Evolutionary conservation across 805 yeast species (phyloP).

Genomic region (Brettanomyces sp.): DNA sequence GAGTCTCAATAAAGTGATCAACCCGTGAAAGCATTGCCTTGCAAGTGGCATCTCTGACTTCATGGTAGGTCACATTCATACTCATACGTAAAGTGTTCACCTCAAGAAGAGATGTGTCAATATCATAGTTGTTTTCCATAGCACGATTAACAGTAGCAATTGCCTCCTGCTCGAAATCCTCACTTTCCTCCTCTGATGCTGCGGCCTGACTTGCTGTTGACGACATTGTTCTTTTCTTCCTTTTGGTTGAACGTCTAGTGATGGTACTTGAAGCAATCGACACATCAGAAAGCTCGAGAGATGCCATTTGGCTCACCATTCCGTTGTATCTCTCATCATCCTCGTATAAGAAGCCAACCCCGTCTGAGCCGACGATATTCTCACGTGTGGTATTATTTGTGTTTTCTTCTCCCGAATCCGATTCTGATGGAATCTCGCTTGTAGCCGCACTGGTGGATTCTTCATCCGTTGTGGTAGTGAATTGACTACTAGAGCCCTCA

Average conservation of each 20-base stretch:
- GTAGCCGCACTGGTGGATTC: neutral
- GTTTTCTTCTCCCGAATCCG: slow-evolving; percentile 8
- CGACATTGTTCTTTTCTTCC: slow-evolving; percentile 30
- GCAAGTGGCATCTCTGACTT: slow-evolving; percentile 76
- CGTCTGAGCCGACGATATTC: slow-evolving; percentile 37
- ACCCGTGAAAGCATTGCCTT: slow-evolving; percentile 63
- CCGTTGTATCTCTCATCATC: slow-evolving; percentile 42
- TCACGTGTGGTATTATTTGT: slow-evolving; percentile 17
- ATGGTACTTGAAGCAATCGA: slow-evolving; percentile 42
- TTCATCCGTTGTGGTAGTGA: neutral
- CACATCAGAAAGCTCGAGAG: slow-evolving; percentile 35
- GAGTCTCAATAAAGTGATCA: slow-evolving; percentile 66
- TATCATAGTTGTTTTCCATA: slow-evolving; percentile 81
- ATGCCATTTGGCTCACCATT: slow-evolving; percentile 33
- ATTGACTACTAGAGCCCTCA: neutral
- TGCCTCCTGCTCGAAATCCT: slow-evolving; percentile 84
- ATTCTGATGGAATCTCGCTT: slow-evolving; percentile 8
- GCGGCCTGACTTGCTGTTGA: slow-evolving; percentile 25
- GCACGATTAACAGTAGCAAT: slow-evolving; percentile 88
- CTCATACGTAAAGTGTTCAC: slow-evolving; percentile 94
- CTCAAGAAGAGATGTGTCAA: slow-evolving; percentile 88
- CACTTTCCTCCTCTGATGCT: slow-evolving; percentile 37
- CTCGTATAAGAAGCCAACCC: slow-evolving; percentile 40
- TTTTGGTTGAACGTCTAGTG: slow-evolving; percentile 16
- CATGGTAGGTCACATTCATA: slow-evolving; percentile 91